Evolutionary conservation across 371 early-diverging fungal species (phyloP).

Genomic region (Zancudomyces culisetae): DNA sequence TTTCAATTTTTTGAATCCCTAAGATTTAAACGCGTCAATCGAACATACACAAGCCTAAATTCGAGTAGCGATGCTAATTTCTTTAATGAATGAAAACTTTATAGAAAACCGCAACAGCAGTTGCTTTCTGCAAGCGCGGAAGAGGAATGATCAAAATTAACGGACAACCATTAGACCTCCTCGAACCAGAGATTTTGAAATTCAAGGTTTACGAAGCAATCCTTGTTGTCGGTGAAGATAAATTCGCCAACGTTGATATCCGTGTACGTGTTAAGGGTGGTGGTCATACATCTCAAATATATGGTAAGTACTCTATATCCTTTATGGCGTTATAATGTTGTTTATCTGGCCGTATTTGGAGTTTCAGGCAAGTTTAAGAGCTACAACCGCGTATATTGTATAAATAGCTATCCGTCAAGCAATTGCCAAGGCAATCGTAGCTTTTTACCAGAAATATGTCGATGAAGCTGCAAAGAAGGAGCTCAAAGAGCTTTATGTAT

Average conservation of each 20-base stretch:
- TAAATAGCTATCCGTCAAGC: slow-evolving; percentile 94
- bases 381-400: background rate
- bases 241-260: slow-evolving; percentile 93
- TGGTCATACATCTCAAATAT: slow-evolving; percentile 95
- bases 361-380: no score
- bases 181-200: slow-evolving; percentile 90
- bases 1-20: no score
- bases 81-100: background rate
- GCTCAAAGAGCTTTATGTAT: slow-evolving; percentile 86
- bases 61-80: background rate
- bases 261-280: slow-evolving; percentile 95
- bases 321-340: no score
- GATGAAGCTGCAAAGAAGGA: slow-evolving; percentile 99
- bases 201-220: slow-evolving; percentile 98
- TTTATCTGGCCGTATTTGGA: no score
- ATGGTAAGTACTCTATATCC: slow-evolving; percentile 17
- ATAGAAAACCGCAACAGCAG: slow-evolving; percentile 99
- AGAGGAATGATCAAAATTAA: slow-evolving; percentile 94
- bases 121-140: slow-evolving; percentile 95
- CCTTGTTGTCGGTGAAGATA: slow-evolving; percentile 88
- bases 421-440: slow-evolving; percentile 97
- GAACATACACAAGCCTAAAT: background rate
- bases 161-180: slow-evolving; percentile 90
- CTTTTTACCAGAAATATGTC: slow-evolving; percentile 98
- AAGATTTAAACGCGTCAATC: background rate